These are phyloP conservation scores for Sporormia fimetaria DNA, from an alignment of 495 filamentous ascomycete genomes.

Conservation along the genomic window DNA sequence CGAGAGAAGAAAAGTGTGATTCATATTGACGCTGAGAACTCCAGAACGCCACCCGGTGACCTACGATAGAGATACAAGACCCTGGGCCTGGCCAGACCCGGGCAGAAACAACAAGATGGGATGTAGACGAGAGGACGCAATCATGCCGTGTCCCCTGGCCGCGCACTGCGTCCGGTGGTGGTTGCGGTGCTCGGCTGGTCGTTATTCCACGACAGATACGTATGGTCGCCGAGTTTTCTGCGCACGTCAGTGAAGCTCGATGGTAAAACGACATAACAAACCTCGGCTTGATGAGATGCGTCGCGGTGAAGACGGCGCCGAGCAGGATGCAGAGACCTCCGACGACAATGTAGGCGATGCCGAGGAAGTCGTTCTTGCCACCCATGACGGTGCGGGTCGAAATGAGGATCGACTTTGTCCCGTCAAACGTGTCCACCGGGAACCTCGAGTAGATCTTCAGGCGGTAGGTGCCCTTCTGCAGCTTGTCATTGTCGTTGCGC, in stretches of 20 bases:
- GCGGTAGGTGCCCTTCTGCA: slow-evolving; percentile 60
- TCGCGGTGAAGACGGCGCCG: slow-evolving; percentile 74
- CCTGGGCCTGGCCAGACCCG: no score
- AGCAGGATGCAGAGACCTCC: slow-evolving; percentile 85
- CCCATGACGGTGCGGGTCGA: slow-evolving; percentile 91
- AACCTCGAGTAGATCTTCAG: slow-evolving; percentile 72
- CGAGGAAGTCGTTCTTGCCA: slow-evolving; percentile 89
- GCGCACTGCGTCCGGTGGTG: slow-evolving; percentile 38
- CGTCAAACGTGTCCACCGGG: slow-evolving; percentile 67
- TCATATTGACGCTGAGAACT: slow-evolving; percentile 18
- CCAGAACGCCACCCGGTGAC: slow-evolving; percentile 11
- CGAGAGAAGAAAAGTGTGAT: slow-evolving; percentile 9
- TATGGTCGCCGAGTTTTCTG: slow-evolving; percentile 95
- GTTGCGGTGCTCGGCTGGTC: slow-evolving; percentile 55
- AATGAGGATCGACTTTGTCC: slow-evolving; percentile 88
- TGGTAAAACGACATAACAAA: slow-evolving; percentile 31
- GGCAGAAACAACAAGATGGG: slow-evolving; percentile 10
- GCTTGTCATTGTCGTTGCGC: slow-evolving; percentile 59
- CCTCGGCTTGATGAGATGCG: slow-evolving; percentile 82
- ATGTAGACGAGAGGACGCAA: slow-evolving; percentile 5
- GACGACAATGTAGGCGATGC: slow-evolving; percentile 90
- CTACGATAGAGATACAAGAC: slow-evolving; percentile 19
- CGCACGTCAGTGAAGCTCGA: neutral
- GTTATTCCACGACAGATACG: slow-evolving; percentile 95
- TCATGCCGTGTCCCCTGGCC: slow-evolving; percentile 30